Percentiles rank a stretch among this genome's conserved stretches.
These are phyloP conservation scores for Tricholoma furcatifolium DNA, from an alignment of 768 basidiomycete genomes.

Conservation along the genomic window DNA sequence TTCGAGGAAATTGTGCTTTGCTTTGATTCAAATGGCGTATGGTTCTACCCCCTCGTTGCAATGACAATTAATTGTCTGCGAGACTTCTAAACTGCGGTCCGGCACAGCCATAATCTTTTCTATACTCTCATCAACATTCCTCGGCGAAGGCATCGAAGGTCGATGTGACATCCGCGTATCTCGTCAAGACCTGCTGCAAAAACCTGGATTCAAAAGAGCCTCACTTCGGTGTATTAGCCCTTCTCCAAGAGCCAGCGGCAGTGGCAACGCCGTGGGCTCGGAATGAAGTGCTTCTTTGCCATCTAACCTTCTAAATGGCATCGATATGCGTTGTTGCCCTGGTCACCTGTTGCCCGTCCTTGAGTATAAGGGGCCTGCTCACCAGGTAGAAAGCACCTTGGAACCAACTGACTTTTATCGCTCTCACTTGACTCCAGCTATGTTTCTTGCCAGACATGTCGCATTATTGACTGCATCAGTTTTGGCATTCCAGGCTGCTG, in stretches of 20 bases:
- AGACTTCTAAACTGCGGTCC: background rate
- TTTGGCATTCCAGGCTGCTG: conserved; percentile 14
- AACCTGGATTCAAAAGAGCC: background rate
- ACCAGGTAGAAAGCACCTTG: background rate
- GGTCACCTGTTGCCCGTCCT: conserved; percentile 6
- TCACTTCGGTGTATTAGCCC: background rate
- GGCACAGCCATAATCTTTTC: background rate
- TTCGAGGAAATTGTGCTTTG: background rate
- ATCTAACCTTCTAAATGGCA: conserved; percentile 10
- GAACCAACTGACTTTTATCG: background rate
- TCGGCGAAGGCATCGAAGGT: conserved; percentile 9
- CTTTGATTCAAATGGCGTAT: too few relatives aligned
- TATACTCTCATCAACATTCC: conserved; percentile 6
- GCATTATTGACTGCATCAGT: conserved; percentile 10
- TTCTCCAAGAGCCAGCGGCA: background rate
- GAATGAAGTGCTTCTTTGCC: conserved; percentile 9
- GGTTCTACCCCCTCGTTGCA: background rate
- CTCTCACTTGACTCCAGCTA: background rate
- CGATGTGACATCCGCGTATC: conserved; percentile 27
- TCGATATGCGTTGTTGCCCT: conserved; percentile 8
- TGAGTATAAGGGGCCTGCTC: conserved; percentile 9
- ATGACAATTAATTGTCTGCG: background rate
- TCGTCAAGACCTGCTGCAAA: conserved; percentile 4
- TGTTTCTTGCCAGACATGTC: conserved; percentile 1
- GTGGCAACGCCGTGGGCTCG: conserved; percentile 6